phyloP scores from a whole-genome alignment of 495 filamentous ascomycete species.

The Xylaria curta region DNA sequence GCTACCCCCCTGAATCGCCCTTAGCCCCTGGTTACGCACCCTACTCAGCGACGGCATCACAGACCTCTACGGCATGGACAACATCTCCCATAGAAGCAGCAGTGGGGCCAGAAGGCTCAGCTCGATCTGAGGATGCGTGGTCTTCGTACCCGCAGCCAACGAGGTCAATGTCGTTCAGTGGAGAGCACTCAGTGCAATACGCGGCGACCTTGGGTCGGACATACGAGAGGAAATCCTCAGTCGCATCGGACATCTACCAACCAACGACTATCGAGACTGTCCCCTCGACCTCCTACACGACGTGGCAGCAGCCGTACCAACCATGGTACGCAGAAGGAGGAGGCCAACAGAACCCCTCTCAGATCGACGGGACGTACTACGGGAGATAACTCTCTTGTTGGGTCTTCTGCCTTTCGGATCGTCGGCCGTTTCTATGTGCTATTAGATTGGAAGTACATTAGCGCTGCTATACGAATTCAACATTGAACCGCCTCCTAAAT shows the following conservation, averaged over 20 bases:
- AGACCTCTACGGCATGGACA: constrained; percentile 49
- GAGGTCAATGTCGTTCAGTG: constrained; percentile 54
- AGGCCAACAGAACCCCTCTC: constrained; percentile 37
- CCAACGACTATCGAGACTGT: constrained; percentile 48
- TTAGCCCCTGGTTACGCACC: constrained; percentile 49
- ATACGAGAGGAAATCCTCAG: constrained; percentile 46
- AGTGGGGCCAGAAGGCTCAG: constrained; percentile 24
- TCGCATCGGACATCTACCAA: constrained; percentile 45
- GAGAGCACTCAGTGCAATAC: constrained; percentile 39
- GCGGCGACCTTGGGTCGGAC: constrained; percentile 27
- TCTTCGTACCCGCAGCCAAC: constrained; percentile 47
- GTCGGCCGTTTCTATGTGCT: background rate
- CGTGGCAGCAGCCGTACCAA: constrained; percentile 53
- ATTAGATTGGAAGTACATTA: background rate
- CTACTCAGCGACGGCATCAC: constrained; percentile 47
- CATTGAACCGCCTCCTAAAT: background rate
- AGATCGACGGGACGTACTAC: constrained; percentile 43
- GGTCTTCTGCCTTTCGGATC: background rate
- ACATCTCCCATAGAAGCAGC: constrained; percentile 29
- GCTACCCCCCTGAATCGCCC: constrained; percentile 48
- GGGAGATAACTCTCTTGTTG: constrained; percentile 29
- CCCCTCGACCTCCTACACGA: constrained; percentile 46
- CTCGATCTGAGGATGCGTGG: constrained; percentile 41
- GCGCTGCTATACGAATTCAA: background rate
- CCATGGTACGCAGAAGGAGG: constrained; percentile 51